phyloP scores from a whole-genome alignment of 169 alveolate species.

The Plasmodium vivax region DNA sequence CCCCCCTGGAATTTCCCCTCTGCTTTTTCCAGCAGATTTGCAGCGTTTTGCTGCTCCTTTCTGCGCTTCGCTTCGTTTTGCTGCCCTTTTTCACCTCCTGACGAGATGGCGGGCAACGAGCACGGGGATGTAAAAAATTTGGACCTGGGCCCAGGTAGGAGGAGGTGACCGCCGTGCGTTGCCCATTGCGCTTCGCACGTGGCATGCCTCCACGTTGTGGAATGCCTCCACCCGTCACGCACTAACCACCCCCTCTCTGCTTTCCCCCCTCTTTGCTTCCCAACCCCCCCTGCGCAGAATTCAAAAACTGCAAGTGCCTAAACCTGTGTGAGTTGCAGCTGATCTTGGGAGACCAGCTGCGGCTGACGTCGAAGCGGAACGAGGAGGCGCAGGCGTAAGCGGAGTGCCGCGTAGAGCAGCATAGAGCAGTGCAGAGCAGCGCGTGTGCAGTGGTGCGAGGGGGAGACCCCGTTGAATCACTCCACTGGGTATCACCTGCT shows the following conservation, averaged over 20 bases:
- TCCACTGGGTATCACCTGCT: background rate
- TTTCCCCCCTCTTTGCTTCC: background rate
- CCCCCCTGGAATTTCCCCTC: background rate
- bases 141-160: constrained; percentile 65
- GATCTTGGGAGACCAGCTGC: constrained; percentile 84
- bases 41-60: no score
- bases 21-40: background rate
- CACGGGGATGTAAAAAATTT: constrained; percentile 44
- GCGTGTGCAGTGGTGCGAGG: no score
- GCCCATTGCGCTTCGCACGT: background rate
- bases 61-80: background rate
- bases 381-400: constrained; percentile 84
- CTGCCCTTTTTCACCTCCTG: background rate
- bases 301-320: constrained; percentile 81
- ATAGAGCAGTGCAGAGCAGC: no score
- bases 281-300: constrained; percentile 39
- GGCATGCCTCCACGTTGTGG: background rate
- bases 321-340: constrained; percentile 85
- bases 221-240: background rate
- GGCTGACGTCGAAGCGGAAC: constrained; percentile 82
- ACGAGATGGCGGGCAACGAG: constrained; percentile 20
- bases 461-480: background rate
- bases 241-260: background rate
- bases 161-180: background rate
- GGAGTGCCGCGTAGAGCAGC: no score